phyloP scores from a whole-genome alignment of 192 early-diverging fungal species.

The Podila epigama region DNA sequence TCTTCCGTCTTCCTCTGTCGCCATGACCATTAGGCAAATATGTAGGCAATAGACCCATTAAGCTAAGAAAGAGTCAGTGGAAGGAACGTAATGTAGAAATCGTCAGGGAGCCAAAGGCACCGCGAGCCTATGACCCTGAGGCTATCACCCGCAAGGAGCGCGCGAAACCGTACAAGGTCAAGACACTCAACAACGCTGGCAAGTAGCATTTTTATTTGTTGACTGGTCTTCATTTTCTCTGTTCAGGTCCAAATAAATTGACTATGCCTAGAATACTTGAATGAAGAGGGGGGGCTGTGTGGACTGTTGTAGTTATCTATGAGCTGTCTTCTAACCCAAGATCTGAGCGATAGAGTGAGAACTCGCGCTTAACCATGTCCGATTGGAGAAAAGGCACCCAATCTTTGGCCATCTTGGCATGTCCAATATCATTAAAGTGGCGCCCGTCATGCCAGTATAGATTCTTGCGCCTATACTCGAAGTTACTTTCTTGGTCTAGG shows the following conservation, averaged over 20 bases:
- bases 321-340: constrained; percentile 29
- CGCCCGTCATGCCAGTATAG: constrained; percentile 48
- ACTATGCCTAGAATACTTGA: too few relatives aligned
- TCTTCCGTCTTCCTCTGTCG: not conserved
- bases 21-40: constrained; percentile 78
- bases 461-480: constrained; percentile 44
- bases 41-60: constrained; percentile 94
- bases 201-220: constrained; percentile 14
- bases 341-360: constrained; percentile 22
- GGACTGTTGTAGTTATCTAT: too few relatives aligned
- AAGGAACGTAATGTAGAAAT: constrained; percentile 87
- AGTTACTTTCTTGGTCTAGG: constrained; percentile 42
- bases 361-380: constrained; percentile 53
- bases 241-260: not conserved
- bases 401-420: constrained; percentile 48
- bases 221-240: not conserved
- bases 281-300: too few relatives aligned
- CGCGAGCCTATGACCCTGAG: constrained; percentile 34
- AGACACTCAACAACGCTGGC: constrained; percentile 48
- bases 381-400: constrained; percentile 31
- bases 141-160: constrained; percentile 26
- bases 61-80: constrained; percentile 93
- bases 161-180: constrained; percentile 48
- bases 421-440: constrained; percentile 47
- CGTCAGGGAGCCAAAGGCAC: constrained; percentile 31